These are phyloP conservation scores for Dendrobium huoshanense DNA, from an alignment of 106 monocot genomes.

Conservation along the genomic window DNA sequence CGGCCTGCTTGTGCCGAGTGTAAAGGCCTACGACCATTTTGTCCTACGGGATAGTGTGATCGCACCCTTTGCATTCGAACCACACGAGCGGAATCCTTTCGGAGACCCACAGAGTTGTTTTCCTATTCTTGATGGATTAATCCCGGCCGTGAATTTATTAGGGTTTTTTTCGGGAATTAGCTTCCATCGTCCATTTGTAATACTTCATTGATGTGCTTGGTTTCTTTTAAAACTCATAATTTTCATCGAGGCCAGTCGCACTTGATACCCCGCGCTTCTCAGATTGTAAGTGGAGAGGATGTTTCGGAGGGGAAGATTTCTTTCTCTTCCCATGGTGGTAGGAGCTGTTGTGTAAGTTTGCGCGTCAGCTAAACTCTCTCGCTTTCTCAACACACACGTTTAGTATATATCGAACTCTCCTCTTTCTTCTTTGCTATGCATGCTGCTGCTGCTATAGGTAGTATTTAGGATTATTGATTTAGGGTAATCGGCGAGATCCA, in stretches of 20 bases:
- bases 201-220: background rate
- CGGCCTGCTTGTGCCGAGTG: no score
- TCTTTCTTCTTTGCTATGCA: background rate
- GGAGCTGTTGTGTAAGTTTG: conserved; percentile 11
- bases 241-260: background rate
- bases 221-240: background rate
- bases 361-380: background rate
- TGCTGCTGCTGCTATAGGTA: no score
- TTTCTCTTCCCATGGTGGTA: conserved; percentile 8
- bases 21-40: no score
- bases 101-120: no score
- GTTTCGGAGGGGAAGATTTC: conserved; percentile 12
- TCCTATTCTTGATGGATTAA: background rate
- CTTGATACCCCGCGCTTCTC: background rate
- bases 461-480: background rate
- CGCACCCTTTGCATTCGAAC: no score
- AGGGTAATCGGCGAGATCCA: background rate
- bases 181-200: background rate
- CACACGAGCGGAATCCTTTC: no score
- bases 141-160: background rate
- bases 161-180: background rate
- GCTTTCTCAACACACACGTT: background rate
- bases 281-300: background rate
- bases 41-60: no score
- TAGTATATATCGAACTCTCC: background rate